Evolutionary conservation across 2,329 filamentous ascomycete genomes (phyloP).

Genomic region (Xylaria sp.): DNA sequence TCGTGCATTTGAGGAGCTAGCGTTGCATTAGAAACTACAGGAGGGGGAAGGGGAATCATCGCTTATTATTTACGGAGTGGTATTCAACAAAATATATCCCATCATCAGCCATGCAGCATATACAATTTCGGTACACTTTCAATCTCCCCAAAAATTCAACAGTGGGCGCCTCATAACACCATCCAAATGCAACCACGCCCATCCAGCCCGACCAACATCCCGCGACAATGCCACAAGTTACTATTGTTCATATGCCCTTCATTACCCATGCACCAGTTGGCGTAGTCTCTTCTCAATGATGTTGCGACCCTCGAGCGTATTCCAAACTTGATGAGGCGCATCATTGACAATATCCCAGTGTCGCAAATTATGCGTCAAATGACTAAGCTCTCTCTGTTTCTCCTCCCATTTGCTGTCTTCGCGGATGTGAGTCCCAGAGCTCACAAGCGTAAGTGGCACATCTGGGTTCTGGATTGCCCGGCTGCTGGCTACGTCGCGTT

Average conservation of each 20-base stretch:
- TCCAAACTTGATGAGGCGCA: constrained; percentile 90
- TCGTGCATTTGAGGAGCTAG: constrained; percentile 1
- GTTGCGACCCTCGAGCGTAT: constrained; percentile 74
- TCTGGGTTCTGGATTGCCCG: constrained; percentile 81
- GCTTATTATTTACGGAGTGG: background rate
- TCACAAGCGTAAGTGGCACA: constrained; percentile 82
- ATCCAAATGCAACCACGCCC: constrained; percentile 5
- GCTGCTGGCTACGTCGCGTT: constrained; percentile 82
- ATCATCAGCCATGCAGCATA: constrained; percentile 12
- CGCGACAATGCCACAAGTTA: background rate
- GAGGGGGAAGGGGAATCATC: no score
- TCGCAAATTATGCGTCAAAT: constrained; percentile 80
- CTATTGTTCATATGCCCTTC: background rate
- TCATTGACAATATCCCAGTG: constrained; percentile 88
- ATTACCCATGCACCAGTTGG: constrained; percentile 66
- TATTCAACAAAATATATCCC: background rate
- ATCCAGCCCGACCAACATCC: constrained; percentile 6
- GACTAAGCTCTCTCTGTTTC: constrained; percentile 86
- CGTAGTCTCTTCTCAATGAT: constrained; percentile 82
- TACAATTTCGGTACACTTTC: constrained; percentile 13
- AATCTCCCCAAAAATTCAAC: constrained; percentile 9
- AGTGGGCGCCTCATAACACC: constrained; percentile 4
- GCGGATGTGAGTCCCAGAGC: constrained; percentile 78
- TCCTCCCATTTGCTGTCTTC: constrained; percentile 78
- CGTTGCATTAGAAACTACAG: no score